Conservation (phyloP, 2,329 filamentous ascomycete species). For the Sporothrix protearum region DNA sequence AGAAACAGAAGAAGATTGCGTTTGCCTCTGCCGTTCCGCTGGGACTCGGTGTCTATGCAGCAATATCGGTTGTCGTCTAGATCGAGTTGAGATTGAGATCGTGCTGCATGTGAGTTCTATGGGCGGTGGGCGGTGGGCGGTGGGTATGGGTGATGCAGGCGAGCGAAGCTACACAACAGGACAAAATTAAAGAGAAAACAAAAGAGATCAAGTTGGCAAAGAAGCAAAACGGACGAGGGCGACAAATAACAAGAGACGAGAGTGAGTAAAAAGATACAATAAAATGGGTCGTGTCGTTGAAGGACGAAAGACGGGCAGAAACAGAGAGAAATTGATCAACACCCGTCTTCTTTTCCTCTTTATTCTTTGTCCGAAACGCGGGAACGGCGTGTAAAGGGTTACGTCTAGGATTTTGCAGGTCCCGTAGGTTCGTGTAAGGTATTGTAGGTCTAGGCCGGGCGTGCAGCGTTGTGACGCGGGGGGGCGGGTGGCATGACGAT, state of each 20-base stretch:
- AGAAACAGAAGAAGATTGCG: not conserved
- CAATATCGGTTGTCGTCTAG: not conserved
- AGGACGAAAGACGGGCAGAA: not conserved
- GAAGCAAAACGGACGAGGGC: not conserved
- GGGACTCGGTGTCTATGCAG: not conserved
- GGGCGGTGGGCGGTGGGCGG: not conserved
- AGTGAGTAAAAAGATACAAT: not conserved
- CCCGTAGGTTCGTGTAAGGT: not conserved
- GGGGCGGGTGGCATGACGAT: slow-evolving; percentile 14
- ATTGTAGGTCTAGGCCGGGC: not conserved
- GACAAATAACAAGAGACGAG: not conserved
- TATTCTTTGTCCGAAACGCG: slow-evolving; percentile 10
- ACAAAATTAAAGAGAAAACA: not conserved
- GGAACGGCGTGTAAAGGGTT: not conserved
- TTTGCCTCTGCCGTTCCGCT: not conserved
- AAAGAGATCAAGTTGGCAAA: not conserved
- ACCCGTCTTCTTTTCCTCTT: not conserved
- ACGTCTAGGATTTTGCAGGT: not conserved
- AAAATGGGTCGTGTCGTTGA: not conserved
- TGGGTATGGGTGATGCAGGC: not conserved
- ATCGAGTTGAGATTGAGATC: not conserved
- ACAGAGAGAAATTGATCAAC: not conserved
- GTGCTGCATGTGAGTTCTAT: not conserved
- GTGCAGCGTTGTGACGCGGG: slow-evolving; percentile 7
- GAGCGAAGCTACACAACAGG: not conserved